These are phyloP conservation scores for Mycena rebaudengoi DNA, from an alignment of 768 basidiomycete genomes.

Conservation along the genomic window DNA sequence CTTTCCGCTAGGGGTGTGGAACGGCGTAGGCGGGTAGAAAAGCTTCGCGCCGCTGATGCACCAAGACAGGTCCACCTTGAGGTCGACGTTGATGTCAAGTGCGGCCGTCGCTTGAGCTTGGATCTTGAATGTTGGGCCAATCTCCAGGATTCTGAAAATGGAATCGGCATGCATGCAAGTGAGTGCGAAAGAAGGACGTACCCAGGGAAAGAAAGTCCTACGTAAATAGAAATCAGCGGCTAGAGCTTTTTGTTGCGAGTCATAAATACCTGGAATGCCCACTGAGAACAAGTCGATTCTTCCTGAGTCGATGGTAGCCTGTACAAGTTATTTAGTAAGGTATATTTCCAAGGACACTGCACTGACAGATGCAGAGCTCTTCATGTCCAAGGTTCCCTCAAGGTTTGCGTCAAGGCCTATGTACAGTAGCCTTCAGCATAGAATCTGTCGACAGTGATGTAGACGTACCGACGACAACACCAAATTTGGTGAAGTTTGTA, in stretches of 20 bases:
- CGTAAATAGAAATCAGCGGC: not conserved
- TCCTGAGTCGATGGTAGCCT: slow-evolving; percentile 40
- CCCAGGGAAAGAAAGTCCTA: slow-evolving; percentile 41
- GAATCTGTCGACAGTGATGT: not conserved
- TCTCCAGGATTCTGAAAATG: slow-evolving; percentile 40
- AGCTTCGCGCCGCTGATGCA: slow-evolving; percentile 40
- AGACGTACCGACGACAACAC: slow-evolving; percentile 30
- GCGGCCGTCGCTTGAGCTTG: slow-evolving; percentile 33
- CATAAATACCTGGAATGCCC: slow-evolving; percentile 38
- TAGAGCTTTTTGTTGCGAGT: not conserved
- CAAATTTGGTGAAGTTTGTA: slow-evolving; percentile 39
- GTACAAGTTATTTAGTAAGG: not conserved
- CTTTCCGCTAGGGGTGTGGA: slow-evolving; percentile 28
- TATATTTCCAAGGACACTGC: not conserved
- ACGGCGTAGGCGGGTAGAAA: slow-evolving; percentile 45
- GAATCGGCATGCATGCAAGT: not conserved
- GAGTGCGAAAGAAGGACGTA: slow-evolving; percentile 22
- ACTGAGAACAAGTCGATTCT: slow-evolving; percentile 36
- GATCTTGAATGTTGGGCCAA: slow-evolving; percentile 51
- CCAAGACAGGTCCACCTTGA: slow-evolving; percentile 44
- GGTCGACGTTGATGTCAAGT: slow-evolving; percentile 43
- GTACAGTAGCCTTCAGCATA: not conserved
- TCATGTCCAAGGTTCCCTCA: slow-evolving; percentile 37
- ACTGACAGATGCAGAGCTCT: slow-evolving; percentile 30
- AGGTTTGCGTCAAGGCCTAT: slow-evolving; percentile 34